phyloP scores from a whole-genome alignment of 2,329 filamentous ascomycete genomes.

The Ustilaginoidea virens region DNA sequence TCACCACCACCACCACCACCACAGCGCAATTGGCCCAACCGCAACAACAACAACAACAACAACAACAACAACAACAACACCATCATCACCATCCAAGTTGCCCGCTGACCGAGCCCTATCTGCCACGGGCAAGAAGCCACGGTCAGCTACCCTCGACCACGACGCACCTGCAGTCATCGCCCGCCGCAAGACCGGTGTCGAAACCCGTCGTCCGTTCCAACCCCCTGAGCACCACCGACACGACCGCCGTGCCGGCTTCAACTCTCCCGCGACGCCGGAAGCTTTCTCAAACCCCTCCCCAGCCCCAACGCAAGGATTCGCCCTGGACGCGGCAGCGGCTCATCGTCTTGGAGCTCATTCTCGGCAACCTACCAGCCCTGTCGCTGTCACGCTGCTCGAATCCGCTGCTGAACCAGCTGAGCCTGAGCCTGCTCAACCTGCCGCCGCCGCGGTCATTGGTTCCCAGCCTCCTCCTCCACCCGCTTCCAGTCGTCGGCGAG shows the following conservation, averaged over 20 bases:
- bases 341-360: conserved; percentile 14
- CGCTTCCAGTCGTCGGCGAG: too few species aligned
- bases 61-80: neutral
- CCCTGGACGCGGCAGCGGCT: conserved; percentile 15
- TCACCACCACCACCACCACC: neutral
- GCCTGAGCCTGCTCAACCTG: too few species aligned
- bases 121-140: too few species aligned
- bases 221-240: conserved; percentile 25
- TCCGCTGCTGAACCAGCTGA: conserved; percentile 1
- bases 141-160: too few species aligned
- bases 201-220: neutral
- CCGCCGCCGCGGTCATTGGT: too few species aligned
- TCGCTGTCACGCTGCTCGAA: conserved; percentile 1
- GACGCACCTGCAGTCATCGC: neutral
- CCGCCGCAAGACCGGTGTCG: neutral
- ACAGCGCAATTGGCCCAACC: neutral
- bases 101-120: neutral
- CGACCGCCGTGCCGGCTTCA: conserved; percentile 26
- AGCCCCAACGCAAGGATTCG: conserved; percentile 10
- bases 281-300: conserved; percentile 16
- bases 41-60: conserved; percentile 1
- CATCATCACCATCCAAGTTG: neutral
- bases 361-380: conserved; percentile 16
- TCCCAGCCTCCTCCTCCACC: too few species aligned
- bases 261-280: conserved; percentile 34